Conservation (phyloP, 2,329 filamentous ascomycete species). For the Harringtonia aguacate region DNA sequence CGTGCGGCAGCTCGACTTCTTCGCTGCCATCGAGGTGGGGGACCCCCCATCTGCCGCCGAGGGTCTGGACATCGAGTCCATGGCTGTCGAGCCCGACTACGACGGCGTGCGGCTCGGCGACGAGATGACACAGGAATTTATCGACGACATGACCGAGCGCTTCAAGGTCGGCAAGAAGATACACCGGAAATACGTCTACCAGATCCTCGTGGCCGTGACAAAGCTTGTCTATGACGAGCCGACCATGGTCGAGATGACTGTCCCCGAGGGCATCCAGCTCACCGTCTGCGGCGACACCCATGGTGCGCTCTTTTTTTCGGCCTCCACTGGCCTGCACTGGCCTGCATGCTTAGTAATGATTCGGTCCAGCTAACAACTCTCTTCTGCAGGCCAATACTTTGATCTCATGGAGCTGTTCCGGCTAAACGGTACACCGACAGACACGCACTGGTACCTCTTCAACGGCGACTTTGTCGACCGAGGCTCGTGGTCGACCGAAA, state of each 20-base stretch:
- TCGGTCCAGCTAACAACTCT: conserved; percentile 13
- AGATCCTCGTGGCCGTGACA: conserved; percentile 85
- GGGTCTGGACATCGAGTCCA: conserved; percentile 77
- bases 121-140: conserved; percentile 92
- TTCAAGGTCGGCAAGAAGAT: conserved; percentile 96
- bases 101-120: conserved; percentile 70
- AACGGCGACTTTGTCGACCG: conserved; percentile 98
- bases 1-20: conserved; percentile 83
- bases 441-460: conserved; percentile 90
- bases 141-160: conserved; percentile 91
- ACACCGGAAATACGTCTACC: conserved; percentile 93
- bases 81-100: conserved; percentile 72
- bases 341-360: too few relatives aligned
- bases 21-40: conserved; percentile 86
- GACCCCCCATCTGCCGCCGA: conserved; percentile 89
- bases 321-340: too few relatives aligned
- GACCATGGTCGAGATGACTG: conserved; percentile 90
- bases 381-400: conserved; percentile 76
- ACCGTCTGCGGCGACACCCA: conserved; percentile 98
- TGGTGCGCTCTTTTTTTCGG: conserved; percentile 38
- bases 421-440: conserved; percentile 73
- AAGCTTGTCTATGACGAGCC: conserved; percentile 85
- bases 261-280: conserved; percentile 65
- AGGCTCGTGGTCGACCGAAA: conserved; percentile 97
- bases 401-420: conserved; percentile 95